These are phyloP conservation scores for Iris macrosiphon DNA, from an alignment of 106 monocot genomes.

Conservation along the genomic window DNA sequence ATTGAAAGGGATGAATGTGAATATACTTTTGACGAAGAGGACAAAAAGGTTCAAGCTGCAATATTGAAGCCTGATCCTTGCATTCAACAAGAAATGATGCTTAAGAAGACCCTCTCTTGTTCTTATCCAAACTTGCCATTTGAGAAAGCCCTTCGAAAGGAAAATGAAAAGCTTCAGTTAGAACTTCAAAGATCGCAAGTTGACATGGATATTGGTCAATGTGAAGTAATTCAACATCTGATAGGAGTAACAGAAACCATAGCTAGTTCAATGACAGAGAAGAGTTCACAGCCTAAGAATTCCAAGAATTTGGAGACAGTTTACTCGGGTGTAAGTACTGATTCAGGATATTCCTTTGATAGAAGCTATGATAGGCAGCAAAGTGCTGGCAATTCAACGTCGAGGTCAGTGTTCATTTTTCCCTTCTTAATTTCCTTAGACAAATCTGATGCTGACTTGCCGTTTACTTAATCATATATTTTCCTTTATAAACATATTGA, in stretches of 20 bases:
- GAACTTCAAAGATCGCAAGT: constrained; percentile 81
- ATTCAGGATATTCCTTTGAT: constrained; percentile 20
- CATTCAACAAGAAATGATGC: constrained; percentile 33
- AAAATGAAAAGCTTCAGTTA: constrained; percentile 75
- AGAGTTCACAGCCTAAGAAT: constrained; percentile 11
- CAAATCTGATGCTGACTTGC: neutral
- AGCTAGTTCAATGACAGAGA: constrained; percentile 42
- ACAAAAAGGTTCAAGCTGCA: constrained; percentile 62
- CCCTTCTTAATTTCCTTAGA: neutral
- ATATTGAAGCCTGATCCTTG: constrained; percentile 46
- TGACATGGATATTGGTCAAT: constrained; percentile 61
- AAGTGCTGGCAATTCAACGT: constrained; percentile 17
- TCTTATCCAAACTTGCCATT: constrained; percentile 77
- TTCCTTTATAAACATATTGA: too few species aligned
- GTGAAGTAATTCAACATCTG: constrained; percentile 89
- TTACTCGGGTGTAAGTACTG: constrained; percentile 24
- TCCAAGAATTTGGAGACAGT: constrained; percentile 33
- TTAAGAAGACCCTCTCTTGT: constrained; percentile 75
- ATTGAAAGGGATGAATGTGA: constrained; percentile 77
- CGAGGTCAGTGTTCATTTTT: constrained; percentile 45
- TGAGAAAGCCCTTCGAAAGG: constrained; percentile 65
- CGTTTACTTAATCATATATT: neutral
- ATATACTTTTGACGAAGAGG: constrained; percentile 83
- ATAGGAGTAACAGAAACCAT: constrained; percentile 71
- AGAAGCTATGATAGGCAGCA: constrained; percentile 25